Evolutionary conservation across 495 filamentous ascomycete genomes (phyloP).

Genomic region (Lophium mytilinum): DNA sequence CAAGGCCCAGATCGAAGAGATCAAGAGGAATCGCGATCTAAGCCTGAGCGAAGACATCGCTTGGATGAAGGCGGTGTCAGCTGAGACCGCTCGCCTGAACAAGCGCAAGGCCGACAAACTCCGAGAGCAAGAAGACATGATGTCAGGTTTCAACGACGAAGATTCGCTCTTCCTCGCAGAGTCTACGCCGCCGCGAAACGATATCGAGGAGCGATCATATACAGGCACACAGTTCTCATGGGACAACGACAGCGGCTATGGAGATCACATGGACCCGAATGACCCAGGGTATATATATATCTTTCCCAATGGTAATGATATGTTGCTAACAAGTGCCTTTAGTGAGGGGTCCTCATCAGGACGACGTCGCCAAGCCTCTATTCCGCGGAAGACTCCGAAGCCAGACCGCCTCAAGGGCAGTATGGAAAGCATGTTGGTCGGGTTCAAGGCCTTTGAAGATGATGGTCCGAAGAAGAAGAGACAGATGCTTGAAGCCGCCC

Average conservation of each 20-base stretch:
- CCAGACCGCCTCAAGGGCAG: constrained; percentile 8
- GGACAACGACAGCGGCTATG: too few species aligned
- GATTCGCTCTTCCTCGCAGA: too few species aligned
- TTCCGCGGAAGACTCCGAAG: constrained; percentile 12
- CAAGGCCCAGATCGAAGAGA: constrained; percentile 6
- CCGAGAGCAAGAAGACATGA: background rate
- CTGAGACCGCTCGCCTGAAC: constrained; percentile 10
- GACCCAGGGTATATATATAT: too few species aligned
- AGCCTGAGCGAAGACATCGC: constrained; percentile 16
- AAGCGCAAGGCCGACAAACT: constrained; percentile 3
- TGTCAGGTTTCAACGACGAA: too few species aligned
- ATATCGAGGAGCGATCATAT: too few species aligned
- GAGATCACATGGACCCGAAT: background rate
- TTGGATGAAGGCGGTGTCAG: constrained; percentile 13
- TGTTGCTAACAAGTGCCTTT: background rate
- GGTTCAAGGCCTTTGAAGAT: constrained; percentile 8
- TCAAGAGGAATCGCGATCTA: constrained; percentile 1
- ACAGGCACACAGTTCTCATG: too few species aligned
- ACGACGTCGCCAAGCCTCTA: background rate
- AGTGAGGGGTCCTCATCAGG: background rate
- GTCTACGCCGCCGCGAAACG: too few species aligned
- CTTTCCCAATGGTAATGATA: too few species aligned
- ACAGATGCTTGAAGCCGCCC: background rate
- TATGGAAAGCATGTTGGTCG: constrained; percentile 9
- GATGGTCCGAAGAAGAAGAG: constrained; percentile 9